Conservation (phyloP, 331 rosid species). For the Acacia concinna region DNA sequence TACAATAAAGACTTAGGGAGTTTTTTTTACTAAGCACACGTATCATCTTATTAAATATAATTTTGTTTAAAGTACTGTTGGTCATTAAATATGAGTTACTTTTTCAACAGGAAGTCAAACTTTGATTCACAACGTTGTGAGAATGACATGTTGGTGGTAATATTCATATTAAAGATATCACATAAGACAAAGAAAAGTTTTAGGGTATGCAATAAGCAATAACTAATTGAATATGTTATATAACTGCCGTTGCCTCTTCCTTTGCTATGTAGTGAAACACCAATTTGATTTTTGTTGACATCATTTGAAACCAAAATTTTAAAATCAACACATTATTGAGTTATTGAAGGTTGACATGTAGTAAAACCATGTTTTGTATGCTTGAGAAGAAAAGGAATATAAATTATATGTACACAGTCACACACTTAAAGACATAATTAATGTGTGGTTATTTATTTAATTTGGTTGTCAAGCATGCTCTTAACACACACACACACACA, state of each 20-base stretch:
- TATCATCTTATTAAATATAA: too few relatives aligned
- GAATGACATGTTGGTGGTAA: neutral
- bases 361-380: neutral
- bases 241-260: neutral
- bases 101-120: too few relatives aligned
- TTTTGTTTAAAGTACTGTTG: too few relatives aligned
- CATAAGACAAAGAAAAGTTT: neutral
- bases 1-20: too few relatives aligned
- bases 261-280: neutral
- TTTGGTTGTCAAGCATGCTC: neutral
- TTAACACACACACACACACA: too few relatives aligned
- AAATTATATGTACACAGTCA: neutral
- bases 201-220: too few relatives aligned
- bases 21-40: too few relatives aligned
- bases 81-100: too few relatives aligned
- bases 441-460: neutral
- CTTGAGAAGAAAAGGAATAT: neutral
- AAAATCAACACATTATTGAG: neutral
- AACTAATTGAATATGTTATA: neutral
- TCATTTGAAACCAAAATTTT: neutral
- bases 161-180: neutral
- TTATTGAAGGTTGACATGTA: neutral
- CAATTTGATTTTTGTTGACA: neutral
- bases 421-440: neutral
- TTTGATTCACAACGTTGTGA: too few relatives aligned